phyloP scores from a whole-genome alignment of 768 basidiomycete genomes.

The Nidularia sp. region DNA sequence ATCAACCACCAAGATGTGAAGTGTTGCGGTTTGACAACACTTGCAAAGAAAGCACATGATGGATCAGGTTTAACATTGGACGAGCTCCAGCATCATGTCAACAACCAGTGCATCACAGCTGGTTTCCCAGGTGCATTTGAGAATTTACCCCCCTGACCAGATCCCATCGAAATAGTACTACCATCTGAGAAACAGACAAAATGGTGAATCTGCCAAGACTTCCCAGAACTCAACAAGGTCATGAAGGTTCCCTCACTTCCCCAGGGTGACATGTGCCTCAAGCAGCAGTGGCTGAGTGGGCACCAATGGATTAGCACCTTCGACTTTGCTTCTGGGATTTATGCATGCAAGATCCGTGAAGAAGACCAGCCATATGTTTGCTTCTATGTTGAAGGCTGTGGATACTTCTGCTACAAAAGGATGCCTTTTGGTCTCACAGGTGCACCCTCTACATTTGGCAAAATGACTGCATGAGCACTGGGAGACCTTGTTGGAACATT shows the following conservation, averaged over 20 bases:
- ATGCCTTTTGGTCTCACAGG: conserved; percentile 39
- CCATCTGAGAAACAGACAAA: conserved; percentile 8
- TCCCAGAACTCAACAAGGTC: conserved; percentile 24
- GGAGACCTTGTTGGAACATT: conserved; percentile 15
- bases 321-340: conserved; percentile 38
- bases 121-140: conserved; percentile 15
- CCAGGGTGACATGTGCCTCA: conserved; percentile 33
- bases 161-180: neutral
- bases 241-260: conserved; percentile 22
- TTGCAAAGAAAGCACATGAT: conserved; percentile 32
- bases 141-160: conserved; percentile 10
- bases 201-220: conserved; percentile 34
- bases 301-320: conserved; percentile 27
- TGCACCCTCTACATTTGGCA: conserved; percentile 28
- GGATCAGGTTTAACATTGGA: conserved; percentile 20
- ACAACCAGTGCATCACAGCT: conserved; percentile 23
- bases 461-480: conserved; percentile 19
- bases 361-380: conserved; percentile 13
- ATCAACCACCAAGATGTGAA: conserved; percentile 26
- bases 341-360: conserved; percentile 1
- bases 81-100: conserved; percentile 26
- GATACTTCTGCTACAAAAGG: conserved; percentile 10
- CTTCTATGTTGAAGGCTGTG: conserved; percentile 1
- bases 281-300: conserved; percentile 29
- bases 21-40: conserved; percentile 23